Conservation (phyloP, 1,284 basidiomycete genomes). For the Abortiporus biennis region DNA sequence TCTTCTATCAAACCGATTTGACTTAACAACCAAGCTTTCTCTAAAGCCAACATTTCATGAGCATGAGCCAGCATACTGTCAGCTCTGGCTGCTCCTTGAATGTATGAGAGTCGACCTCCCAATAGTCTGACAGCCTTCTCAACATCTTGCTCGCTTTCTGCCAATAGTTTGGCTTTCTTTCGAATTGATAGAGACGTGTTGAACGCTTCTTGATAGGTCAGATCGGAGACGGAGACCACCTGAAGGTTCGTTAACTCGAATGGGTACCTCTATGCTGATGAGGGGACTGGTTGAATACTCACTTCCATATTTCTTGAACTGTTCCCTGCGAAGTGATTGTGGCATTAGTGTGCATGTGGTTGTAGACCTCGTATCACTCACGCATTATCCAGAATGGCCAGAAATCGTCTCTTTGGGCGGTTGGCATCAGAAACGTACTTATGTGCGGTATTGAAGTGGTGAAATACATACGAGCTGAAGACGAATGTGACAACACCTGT, state of each 20-base stretch:
- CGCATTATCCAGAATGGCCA: constrained; percentile 71
- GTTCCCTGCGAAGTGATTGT: constrained; percentile 11
- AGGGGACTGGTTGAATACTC: constrained; percentile 56
- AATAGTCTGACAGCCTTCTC: constrained; percentile 49
- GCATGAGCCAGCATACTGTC: constrained; percentile 59
- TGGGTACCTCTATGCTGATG: constrained; percentile 1
- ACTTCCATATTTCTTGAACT: constrained; percentile 59
- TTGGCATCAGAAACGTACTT: background rate
- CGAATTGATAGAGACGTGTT: constrained; percentile 56
- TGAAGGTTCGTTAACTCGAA: constrained; percentile 20
- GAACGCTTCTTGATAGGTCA: constrained; percentile 54
- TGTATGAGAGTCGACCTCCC: constrained; percentile 72
- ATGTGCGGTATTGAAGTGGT: background rate
- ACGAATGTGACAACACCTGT: constrained; percentile 75
- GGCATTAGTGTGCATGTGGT: too few relatives aligned
- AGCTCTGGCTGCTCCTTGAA: constrained; percentile 57
- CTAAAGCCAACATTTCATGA: constrained; percentile 54
- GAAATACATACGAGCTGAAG: constrained; percentile 62
- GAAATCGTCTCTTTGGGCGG: constrained; percentile 60
- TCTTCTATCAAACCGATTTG: constrained; percentile 69
- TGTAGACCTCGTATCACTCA: constrained; percentile 25
- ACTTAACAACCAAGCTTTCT: constrained; percentile 74
- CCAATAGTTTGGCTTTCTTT: constrained; percentile 22
- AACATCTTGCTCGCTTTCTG: constrained; percentile 11
- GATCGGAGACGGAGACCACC: constrained; percentile 71